Conservation (phyloP, 345 rosid genomes). For the Hypericum androsaemum region DNA sequence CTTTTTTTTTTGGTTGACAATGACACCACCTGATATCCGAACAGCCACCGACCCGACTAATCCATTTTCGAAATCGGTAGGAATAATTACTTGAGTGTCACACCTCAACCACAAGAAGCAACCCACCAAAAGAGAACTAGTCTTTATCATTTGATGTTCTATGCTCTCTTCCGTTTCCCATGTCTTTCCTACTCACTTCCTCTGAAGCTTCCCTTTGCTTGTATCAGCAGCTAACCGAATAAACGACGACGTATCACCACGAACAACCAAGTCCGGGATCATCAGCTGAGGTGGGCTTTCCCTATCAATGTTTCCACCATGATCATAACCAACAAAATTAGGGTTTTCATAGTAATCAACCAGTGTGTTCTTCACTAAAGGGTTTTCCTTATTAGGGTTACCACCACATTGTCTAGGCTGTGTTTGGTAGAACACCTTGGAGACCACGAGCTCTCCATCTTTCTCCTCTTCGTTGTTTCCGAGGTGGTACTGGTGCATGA, state of each 20-base stretch:
- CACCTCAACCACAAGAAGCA: slow-evolving; percentile 16
- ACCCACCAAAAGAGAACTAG: slow-evolving; percentile 7
- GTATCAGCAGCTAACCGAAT: slow-evolving; percentile 45
- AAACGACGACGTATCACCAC: slow-evolving; percentile 55
- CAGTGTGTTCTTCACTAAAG: slow-evolving; percentile 9
- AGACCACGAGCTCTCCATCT: slow-evolving; percentile 2
- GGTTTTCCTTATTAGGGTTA: not conserved
- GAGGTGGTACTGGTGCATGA: slow-evolving; percentile 5
- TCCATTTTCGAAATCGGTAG: no score
- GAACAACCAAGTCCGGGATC: slow-evolving; percentile 51
- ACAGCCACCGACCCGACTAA: no score
- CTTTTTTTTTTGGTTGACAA: no score
- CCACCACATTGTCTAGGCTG: slow-evolving; percentile 6
- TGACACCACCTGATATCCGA: no score
- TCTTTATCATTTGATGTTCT: slow-evolving; percentile 18
- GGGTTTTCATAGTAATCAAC: slow-evolving; percentile 25
- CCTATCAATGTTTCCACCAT: slow-evolving; percentile 17
- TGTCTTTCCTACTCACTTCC: slow-evolving; percentile 15
- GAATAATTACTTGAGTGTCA: slow-evolving; percentile 7
- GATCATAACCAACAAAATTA: slow-evolving; percentile 18
- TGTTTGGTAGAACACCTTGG: slow-evolving; percentile 6
- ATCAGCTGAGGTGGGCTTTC: slow-evolving; percentile 40
- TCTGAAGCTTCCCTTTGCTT: slow-evolving; percentile 54
- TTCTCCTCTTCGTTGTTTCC: slow-evolving; percentile 5
- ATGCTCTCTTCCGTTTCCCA: not conserved